Percentiles rank a stretch among this genome's conserved stretches.
phyloP scores from a whole-genome alignment of 1,284 basidiomycete species.

The Cystobasidium slooffiae region DNA sequence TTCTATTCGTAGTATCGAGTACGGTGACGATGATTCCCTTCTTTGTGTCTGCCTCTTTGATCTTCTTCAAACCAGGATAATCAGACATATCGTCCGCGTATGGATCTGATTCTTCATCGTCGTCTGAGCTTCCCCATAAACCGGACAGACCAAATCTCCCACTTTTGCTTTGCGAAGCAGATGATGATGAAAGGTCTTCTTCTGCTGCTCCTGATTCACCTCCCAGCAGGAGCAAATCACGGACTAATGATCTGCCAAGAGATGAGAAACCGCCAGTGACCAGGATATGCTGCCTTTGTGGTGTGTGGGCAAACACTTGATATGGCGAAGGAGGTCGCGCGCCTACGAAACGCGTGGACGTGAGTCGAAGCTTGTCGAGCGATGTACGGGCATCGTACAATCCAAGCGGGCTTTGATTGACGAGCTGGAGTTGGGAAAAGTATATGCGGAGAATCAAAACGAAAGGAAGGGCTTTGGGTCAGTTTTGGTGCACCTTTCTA shows the following conservation, averaged over 20 bases:
- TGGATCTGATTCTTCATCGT: constrained; percentile 18
- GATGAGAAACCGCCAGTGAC: constrained; percentile 52
- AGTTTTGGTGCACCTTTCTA: neutral
- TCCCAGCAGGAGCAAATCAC: constrained; percentile 48
- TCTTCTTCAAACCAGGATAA: neutral
- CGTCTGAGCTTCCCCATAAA: constrained; percentile 13
- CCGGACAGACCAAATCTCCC: constrained; percentile 16
- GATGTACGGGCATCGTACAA: constrained; percentile 49
- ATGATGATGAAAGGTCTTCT: neutral
- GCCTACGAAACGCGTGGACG: constrained; percentile 47
- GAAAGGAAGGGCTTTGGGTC: neutral
- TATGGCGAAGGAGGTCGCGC: constrained; percentile 32
- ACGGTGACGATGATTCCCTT: constrained; percentile 38
- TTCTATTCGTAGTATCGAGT: constrained; percentile 46
- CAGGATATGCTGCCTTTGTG: constrained; percentile 50
- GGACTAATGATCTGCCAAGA: constrained; percentile 49
- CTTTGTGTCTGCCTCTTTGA: constrained; percentile 14
- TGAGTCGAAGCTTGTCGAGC: constrained; percentile 48
- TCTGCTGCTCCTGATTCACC: constrained; percentile 24
- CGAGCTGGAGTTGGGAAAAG: constrained; percentile 44
- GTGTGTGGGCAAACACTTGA: constrained; percentile 23
- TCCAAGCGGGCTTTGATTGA: constrained; percentile 45
- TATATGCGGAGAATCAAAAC: neutral
- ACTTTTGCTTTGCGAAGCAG: neutral
- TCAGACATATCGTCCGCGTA: neutral